A percentile compares a stretch with the other conserved stretches of the same genome.
These are phyloP conservation scores for Alternaria incomplexa DNA, from an alignment of 2,329 filamentous ascomycete genomes.

Conservation along the genomic window DNA sequence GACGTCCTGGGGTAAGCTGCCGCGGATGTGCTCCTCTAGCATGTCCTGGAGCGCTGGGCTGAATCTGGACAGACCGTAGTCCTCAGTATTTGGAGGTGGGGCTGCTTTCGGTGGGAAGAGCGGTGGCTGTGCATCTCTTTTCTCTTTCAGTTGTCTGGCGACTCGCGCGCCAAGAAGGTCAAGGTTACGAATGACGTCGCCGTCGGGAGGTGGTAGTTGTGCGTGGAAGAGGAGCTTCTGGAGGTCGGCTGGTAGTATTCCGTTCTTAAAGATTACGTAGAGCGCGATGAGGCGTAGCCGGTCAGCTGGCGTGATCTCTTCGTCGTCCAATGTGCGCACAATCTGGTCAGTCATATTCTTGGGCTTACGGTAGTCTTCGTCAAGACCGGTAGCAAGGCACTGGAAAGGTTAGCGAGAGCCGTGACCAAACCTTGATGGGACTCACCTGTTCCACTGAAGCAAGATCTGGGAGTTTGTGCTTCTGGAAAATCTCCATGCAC, in stretches of 20 bases:
- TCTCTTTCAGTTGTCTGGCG: slow-evolving; percentile 77
- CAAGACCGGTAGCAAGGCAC: slow-evolving; percentile 86
- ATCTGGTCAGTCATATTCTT: slow-evolving; percentile 88
- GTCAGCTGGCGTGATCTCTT: slow-evolving; percentile 72
- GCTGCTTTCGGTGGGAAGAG: slow-evolving; percentile 74
- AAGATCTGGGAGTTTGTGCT: slow-evolving; percentile 83
- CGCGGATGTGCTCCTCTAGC: slow-evolving; percentile 69
- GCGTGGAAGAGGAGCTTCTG: slow-evolving; percentile 84
- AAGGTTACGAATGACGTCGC: slow-evolving; percentile 76
- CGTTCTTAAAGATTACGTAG: slow-evolving; percentile 85
- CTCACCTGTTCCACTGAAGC: slow-evolving; percentile 81
- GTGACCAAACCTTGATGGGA: not conserved
- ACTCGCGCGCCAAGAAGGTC: slow-evolving; percentile 80
- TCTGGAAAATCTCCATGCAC: slow-evolving; percentile 92
- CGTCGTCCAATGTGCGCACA: slow-evolving; percentile 86
- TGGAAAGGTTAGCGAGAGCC: slow-evolving; percentile 30
- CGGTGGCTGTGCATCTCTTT: slow-evolving; percentile 67
- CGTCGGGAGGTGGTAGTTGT: slow-evolving; percentile 75
- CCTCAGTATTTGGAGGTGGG: slow-evolving; percentile 64
- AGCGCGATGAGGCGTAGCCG: slow-evolving; percentile 84
- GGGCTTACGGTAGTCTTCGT: slow-evolving; percentile 89
- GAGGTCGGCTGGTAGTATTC: slow-evolving; percentile 82
- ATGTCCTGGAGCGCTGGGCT: slow-evolving; percentile 82
- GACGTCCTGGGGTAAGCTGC: slow-evolving; percentile 50
- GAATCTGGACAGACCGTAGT: slow-evolving; percentile 86